Evolutionary conservation across 2,329 filamentous ascomycete genomes (phyloP).

Genomic region (Penicillium sp.): DNA sequence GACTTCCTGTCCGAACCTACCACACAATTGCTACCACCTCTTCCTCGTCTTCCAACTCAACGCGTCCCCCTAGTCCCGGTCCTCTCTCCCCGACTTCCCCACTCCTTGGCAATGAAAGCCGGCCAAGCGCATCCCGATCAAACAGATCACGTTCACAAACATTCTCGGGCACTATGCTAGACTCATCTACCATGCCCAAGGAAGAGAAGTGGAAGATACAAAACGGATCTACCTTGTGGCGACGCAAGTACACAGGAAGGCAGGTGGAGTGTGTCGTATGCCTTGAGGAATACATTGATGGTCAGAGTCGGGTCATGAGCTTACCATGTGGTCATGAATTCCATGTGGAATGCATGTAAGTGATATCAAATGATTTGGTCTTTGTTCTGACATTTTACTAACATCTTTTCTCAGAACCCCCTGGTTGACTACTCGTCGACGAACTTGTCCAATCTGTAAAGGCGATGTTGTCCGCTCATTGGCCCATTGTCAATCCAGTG

Average conservation of each 20-base stretch:
- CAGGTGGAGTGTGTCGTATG: constrained; percentile 94
- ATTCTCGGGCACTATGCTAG: constrained; percentile 32
- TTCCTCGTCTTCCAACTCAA: constrained; percentile 56
- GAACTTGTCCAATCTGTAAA: constrained; percentile 99
- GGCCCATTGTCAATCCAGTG: constrained; percentile 44
- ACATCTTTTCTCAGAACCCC: constrained; percentile 65
- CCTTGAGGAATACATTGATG: constrained; percentile 92
- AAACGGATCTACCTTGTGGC: constrained; percentile 42
- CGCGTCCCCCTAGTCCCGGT: constrained; percentile 62
- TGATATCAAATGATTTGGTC: constrained; percentile 29
- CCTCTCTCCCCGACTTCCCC: constrained; percentile 75
- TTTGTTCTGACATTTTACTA: constrained; percentile 19
- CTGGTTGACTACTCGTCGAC: constrained; percentile 90
- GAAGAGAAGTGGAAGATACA: constrained; percentile 48
- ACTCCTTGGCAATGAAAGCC: constrained; percentile 54
- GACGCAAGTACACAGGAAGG: constrained; percentile 61
- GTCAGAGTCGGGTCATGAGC: constrained; percentile 93
- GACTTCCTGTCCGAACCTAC: constrained; percentile 91
- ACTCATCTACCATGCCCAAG: constrained; percentile 25
- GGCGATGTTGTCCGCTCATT: constrained; percentile 79
- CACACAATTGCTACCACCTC: constrained; percentile 73
- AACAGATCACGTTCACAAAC: constrained; percentile 41
- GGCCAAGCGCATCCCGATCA: constrained; percentile 31
- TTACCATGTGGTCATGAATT: constrained; percentile 97
- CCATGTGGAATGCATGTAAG: constrained; percentile 97